Conservation (phyloP, 805 yeast genomes). For the Saccharomycopsis sp. region DNA sequence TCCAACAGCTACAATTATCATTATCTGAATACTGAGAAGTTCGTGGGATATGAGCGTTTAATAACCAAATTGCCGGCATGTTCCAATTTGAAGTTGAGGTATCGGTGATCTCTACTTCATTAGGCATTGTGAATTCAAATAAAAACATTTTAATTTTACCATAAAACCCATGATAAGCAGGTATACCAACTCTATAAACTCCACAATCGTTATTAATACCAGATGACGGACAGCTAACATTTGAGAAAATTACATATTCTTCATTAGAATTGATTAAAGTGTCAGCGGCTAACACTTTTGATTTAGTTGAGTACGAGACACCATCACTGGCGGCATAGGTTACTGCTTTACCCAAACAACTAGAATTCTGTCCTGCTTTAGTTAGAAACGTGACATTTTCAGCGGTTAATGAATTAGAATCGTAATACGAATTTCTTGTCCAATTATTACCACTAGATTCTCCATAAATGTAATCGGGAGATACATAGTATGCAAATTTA, state of each 20-base stretch:
- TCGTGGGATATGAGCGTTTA: slow-evolving; percentile 67
- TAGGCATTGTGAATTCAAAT: slow-evolving; percentile 64
- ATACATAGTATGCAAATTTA: slow-evolving; percentile 56
- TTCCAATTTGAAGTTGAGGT: slow-evolving; percentile 35
- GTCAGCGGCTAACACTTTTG: slow-evolving; percentile 44
- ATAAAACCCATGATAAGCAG: slow-evolving; percentile 65
- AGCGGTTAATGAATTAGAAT: slow-evolving; percentile 42
- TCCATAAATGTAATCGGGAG: slow-evolving; percentile 32
- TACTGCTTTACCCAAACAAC: slow-evolving; percentile 64
- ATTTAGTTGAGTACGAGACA: slow-evolving; percentile 33
- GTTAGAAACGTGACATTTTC: slow-evolving; percentile 65
- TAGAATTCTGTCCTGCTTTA: slow-evolving; percentile 49
- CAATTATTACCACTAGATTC: slow-evolving; percentile 39
- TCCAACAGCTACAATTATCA: slow-evolving; percentile 68
- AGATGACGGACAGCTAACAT: slow-evolving; percentile 48
- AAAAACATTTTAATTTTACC: slow-evolving; percentile 66
- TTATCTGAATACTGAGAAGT: slow-evolving; percentile 62
- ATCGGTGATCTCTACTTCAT: slow-evolving; percentile 36
- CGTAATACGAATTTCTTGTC: slow-evolving; percentile 56
- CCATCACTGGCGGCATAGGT: slow-evolving; percentile 59
- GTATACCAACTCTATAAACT: slow-evolving; percentile 65
- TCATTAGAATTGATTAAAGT: slow-evolving; percentile 48
- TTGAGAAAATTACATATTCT: slow-evolving; percentile 56
- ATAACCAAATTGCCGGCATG: slow-evolving; percentile 73
- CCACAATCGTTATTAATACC: slow-evolving; percentile 60